Conservation (phyloP, 73 alveolate species). For the Tetrahymena malaccensis region DNA sequence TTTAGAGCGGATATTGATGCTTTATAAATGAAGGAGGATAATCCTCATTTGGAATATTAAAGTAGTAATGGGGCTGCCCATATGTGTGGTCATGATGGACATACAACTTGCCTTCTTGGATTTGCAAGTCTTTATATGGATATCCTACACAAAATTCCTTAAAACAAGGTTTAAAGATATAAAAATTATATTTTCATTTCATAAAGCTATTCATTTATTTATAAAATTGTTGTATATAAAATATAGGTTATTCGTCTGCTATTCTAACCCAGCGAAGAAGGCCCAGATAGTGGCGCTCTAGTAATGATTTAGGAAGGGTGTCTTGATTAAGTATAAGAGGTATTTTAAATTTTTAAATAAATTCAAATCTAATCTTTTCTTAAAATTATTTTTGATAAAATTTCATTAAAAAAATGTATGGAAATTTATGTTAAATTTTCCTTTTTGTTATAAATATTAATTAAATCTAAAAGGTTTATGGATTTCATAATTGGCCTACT, state of each 20-base stretch:
- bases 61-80: slow-evolving; percentile 54
- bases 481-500: slow-evolving; percentile 49
- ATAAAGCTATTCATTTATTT: background rate
- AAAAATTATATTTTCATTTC: background rate
- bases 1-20: slow-evolving; percentile 68
- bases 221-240: background rate
- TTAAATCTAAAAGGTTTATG: slow-evolving; percentile 27
- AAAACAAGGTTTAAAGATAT: background rate
- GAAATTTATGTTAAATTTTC: background rate
- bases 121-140: slow-evolving; percentile 41
- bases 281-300: slow-evolving; percentile 45
- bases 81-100: slow-evolving; percentile 77
- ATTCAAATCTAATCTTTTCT: background rate
- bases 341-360: background rate
- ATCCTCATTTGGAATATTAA: slow-evolving; percentile 41
- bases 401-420: background rate
- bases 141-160: slow-evolving; percentile 30
- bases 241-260: slow-evolving; percentile 34
- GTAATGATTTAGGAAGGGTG: slow-evolving; percentile 50
- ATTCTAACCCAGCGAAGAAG: slow-evolving; percentile 64
- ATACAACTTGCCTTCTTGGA: slow-evolving; percentile 44
- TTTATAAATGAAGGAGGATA: slow-evolving; percentile 40
- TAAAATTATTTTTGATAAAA: too few species aligned
- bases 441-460: background rate
- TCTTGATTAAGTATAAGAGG: slow-evolving; percentile 47